These are phyloP conservation scores for Raddia guianensis DNA, from an alignment of 176 grass and related monocot genomes.

Conservation along the genomic window DNA sequence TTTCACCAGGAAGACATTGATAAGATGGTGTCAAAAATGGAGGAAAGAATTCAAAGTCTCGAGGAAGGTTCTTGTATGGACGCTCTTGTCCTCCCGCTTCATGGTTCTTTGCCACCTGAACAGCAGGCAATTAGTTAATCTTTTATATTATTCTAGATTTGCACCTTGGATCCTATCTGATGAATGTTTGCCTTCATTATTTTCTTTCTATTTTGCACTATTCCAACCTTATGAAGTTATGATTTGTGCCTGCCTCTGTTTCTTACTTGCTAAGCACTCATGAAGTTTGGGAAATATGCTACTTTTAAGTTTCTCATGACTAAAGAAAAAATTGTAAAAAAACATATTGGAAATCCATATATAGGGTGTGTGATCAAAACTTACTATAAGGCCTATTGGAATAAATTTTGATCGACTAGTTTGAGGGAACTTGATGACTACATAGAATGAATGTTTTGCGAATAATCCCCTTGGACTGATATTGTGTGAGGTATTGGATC, in stretches of 20 bases:
- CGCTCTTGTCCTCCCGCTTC: constrained; percentile 93
- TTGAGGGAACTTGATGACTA: too few species aligned
- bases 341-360: too few species aligned
- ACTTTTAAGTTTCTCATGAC: too few species aligned
- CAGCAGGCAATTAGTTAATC: constrained; percentile 67
- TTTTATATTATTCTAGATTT: constrained; percentile 26
- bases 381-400: too few species aligned
- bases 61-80: constrained; percentile 94
- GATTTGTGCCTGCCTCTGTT: neutral
- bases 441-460: too few species aligned
- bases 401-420: too few species aligned
- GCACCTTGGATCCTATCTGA: constrained; percentile 25
- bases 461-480: too few species aligned
- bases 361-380: too few species aligned
- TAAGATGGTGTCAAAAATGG: constrained; percentile 92
- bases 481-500: too few species aligned
- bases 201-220: too few species aligned
- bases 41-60: constrained; percentile 88
- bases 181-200: neutral
- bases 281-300: neutral
- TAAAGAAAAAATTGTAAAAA: neutral
- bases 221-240: too few species aligned
- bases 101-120: constrained; percentile 97
- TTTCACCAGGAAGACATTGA: constrained; percentile 94
- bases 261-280: neutral